Conservation (phyloP, 805 yeast species). For the Saturnispora ahearnii region DNA sequence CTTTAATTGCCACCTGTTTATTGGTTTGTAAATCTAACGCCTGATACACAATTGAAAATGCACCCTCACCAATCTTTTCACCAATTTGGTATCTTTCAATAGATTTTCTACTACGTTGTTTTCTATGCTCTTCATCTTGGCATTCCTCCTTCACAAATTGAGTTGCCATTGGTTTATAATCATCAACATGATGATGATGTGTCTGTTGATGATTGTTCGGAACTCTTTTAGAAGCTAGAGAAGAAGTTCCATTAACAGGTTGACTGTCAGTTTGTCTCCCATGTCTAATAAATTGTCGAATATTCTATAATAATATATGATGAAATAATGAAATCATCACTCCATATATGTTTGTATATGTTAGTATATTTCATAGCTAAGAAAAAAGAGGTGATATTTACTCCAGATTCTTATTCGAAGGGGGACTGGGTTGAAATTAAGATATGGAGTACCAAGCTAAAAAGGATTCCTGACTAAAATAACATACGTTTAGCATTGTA, state of each 20-base stretch:
- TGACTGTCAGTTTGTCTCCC: slow-evolving; percentile 30
- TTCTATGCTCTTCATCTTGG: slow-evolving; percentile 15
- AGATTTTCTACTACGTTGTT: slow-evolving; percentile 18
- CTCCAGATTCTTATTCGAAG: background rate
- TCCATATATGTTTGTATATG: background rate
- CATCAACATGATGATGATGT: slow-evolving; percentile 15
- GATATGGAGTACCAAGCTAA: background rate
- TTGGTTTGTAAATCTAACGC: slow-evolving; percentile 34
- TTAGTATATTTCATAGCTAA: background rate
- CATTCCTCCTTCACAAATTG: slow-evolving; percentile 28
- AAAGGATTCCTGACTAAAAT: background rate
- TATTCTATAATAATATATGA: slow-evolving; percentile 22
- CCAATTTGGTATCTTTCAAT: slow-evolving; percentile 33
- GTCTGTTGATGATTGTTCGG: background rate
- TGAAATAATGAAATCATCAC: background rate
- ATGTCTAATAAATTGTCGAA: slow-evolving; percentile 36
- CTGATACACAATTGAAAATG: slow-evolving; percentile 46
- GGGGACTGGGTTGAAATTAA: too few species aligned
- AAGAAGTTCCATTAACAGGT: background rate
- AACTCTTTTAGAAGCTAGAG: background rate
- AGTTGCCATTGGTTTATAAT: slow-evolving; percentile 26
- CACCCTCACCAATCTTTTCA: slow-evolving; percentile 52
- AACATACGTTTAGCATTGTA: background rate
- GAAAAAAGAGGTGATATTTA: background rate
- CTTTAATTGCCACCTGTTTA: slow-evolving; percentile 43